phyloP scores from a whole-genome alignment of 345 rosid species.

The Dipteronia dyeriana region DNA sequence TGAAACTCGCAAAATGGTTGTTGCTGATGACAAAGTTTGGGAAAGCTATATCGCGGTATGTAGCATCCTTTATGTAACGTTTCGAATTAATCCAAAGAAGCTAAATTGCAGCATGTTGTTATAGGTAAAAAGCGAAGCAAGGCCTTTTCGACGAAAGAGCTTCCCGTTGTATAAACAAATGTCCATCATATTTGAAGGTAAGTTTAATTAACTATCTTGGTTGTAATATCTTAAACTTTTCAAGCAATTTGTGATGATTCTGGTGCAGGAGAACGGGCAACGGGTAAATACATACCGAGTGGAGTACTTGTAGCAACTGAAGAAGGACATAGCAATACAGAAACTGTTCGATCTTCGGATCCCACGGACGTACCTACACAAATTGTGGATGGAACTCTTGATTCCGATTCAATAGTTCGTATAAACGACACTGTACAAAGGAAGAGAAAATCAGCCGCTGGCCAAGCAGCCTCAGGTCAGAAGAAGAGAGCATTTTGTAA shows the following conservation, averaged over 20 bases:
- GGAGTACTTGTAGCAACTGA: constrained; percentile 25
- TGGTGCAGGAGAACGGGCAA: constrained; percentile 34
- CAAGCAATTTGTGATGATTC: not conserved
- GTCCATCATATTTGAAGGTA: constrained; percentile 42
- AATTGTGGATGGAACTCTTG: constrained; percentile 31
- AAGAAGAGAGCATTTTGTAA: constrained; percentile 27
- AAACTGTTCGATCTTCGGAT: constrained; percentile 35
- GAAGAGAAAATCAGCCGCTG: constrained; percentile 26
- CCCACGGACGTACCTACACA: constrained; percentile 32
- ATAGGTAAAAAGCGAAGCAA: constrained; percentile 40
- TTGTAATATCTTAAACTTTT: too few species aligned
- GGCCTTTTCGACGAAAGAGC: constrained; percentile 42
- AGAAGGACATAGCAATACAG: constrained; percentile 42
- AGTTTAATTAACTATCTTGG: not conserved
- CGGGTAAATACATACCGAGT: constrained; percentile 21
- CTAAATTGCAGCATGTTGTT: not conserved
- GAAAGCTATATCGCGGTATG: constrained; percentile 36
- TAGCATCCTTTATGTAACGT: not conserved
- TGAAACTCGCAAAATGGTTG: constrained; percentile 39
- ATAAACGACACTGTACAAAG: constrained; percentile 20
- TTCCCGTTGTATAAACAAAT: constrained; percentile 39
- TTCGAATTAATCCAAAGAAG: not conserved
- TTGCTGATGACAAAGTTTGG: constrained; percentile 45
- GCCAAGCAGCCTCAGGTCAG: constrained; percentile 20
- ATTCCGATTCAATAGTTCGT: constrained; percentile 40